Evolutionary conservation across 2,329 filamentous ascomycete species (phyloP).

Genomic region (Scolecobasidium constrictum): DNA sequence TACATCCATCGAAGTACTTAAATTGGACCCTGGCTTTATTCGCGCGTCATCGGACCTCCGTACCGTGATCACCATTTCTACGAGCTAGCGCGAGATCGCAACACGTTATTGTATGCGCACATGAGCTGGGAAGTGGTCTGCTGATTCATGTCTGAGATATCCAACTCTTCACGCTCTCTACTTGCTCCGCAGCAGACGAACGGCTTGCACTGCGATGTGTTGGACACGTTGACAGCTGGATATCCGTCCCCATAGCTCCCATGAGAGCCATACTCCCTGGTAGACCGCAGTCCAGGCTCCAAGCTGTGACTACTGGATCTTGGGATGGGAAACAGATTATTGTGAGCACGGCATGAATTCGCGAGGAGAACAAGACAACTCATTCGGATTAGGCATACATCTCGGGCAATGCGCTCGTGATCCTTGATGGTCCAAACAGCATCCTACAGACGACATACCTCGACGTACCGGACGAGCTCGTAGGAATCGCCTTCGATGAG

Average conservation of each 20-base stretch:
- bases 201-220: too few relatives aligned
- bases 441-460: conserved; percentile 88
- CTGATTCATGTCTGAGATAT: too few relatives aligned
- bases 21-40: too few relatives aligned
- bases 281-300: conserved; percentile 65
- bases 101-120: too few relatives aligned
- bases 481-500: conserved; percentile 74
- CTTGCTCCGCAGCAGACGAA: too few relatives aligned
- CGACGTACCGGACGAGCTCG: conserved; percentile 56
- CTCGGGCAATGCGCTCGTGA: conserved; percentile 75
- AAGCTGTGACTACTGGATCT: conserved; percentile 62
- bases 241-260: background rate
- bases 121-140: too few relatives aligned
- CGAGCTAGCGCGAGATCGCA: too few relatives aligned
- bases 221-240: too few relatives aligned
- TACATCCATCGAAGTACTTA: too few relatives aligned
- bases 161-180: too few relatives aligned
- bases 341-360: conserved; percentile 36
- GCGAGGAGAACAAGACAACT: conserved; percentile 11
- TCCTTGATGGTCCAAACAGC: conserved; percentile 62
- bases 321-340: conserved; percentile 65
- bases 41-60: too few relatives aligned
- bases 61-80: too few relatives aligned
- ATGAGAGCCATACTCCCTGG: conserved; percentile 76
- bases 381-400: conserved; percentile 63